Conservation (phyloP, 1,284 basidiomycete genomes). For the Mycosarcoma mackinlayi region DNA sequence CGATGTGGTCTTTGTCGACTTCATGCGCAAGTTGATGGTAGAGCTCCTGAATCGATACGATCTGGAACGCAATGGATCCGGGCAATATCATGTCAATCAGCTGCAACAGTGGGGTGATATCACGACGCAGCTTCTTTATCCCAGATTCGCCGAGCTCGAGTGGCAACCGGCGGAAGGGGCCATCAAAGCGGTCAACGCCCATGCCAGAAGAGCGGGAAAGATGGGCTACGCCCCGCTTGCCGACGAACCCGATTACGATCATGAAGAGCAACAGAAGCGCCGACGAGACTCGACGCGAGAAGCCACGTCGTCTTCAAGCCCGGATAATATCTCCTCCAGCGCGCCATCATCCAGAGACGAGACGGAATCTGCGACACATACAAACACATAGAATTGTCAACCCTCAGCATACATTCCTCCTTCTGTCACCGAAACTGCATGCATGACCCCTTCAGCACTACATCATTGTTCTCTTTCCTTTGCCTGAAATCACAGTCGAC, state of each 20-base stretch:
- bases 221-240: constrained; percentile 40
- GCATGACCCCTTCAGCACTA: neutral
- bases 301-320: too few relatives aligned
- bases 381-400: constrained; percentile 3
- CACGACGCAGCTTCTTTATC: constrained; percentile 64
- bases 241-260: constrained; percentile 1
- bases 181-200: constrained; percentile 26
- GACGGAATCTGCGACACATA: neutral
- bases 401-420: neutral
- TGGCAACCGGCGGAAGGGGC: constrained; percentile 47
- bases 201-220: constrained; percentile 34
- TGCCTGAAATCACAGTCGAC: constrained; percentile 1
- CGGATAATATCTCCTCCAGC: too few relatives aligned
- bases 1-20: constrained; percentile 53
- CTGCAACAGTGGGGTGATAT: constrained; percentile 54
- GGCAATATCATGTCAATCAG: constrained; percentile 43
- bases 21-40: constrained; percentile 31
- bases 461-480: neutral
- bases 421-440: too few relatives aligned
- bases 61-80: constrained; percentile 24
- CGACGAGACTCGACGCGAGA: too few relatives aligned
- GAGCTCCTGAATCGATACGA: constrained; percentile 51
- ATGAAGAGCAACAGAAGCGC: constrained; percentile 13
- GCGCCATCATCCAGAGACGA: neutral
- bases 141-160: constrained; percentile 50